A percentile compares a stretch with the other conserved stretches of the same genome.
Evolutionary conservation across 2,329 filamentous ascomycete species (phyloP).

Genomic region (Septoria linicola): DNA sequence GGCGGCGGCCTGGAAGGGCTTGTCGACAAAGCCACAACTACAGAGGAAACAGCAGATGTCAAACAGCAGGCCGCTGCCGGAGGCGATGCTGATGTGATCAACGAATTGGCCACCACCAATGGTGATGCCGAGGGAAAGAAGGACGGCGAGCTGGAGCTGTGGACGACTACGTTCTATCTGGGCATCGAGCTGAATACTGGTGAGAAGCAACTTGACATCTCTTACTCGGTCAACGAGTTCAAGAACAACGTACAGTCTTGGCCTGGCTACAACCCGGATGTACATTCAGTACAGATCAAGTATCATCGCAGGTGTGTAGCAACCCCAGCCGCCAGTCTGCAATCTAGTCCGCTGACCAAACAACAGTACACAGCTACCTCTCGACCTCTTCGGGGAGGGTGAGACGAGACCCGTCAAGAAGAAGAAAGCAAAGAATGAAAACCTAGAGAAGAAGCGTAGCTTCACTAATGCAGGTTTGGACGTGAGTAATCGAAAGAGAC

Average conservation of each 20-base stretch:
- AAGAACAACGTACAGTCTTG: conserved; percentile 76
- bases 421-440: conserved; percentile 43
- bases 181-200: conserved; percentile 69
- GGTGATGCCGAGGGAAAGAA: conserved; percentile 38
- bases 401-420: conserved; percentile 56
- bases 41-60: conserved; percentile 52
- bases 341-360: conserved; percentile 19
- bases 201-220: conserved; percentile 71
- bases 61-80: conserved; percentile 47
- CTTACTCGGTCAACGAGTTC: conserved; percentile 81
- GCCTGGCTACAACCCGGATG: conserved; percentile 70
- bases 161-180: conserved; percentile 92
- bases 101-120: conserved; percentile 29
- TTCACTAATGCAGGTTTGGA: conserved; percentile 47
- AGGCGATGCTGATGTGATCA: conserved; percentile 37
- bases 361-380: conserved; percentile 76
- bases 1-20: conserved; percentile 63
- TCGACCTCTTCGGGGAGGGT: conserved; percentile 81
- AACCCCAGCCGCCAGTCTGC: neutral
- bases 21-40: conserved; percentile 57
- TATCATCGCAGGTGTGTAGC: conserved; percentile 78
- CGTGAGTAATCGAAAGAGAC: conserved; percentile 40
- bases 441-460: conserved; percentile 44
- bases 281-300: conserved; percentile 76
- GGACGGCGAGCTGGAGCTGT: conserved; percentile 57